These are phyloP conservation scores for Hypoxylon rubiginosum DNA, from an alignment of 2,329 filamentous ascomycete genomes.

Conservation along the genomic window DNA sequence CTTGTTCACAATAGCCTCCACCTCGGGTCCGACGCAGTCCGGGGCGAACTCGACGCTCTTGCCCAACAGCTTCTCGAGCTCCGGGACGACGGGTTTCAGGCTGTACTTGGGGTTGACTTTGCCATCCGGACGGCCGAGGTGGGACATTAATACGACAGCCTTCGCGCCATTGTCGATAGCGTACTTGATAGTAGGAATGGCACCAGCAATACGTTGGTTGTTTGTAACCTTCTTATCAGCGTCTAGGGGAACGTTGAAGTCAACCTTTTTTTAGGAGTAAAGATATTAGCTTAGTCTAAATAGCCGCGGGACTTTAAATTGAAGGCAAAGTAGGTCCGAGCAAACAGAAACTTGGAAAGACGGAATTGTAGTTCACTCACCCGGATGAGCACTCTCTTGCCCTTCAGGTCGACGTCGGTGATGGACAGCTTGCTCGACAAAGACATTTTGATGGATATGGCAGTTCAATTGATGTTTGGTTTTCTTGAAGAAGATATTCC, in stretches of 20 bases:
- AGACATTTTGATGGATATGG: slow-evolving; percentile 77
- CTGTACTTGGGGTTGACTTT: slow-evolving; percentile 93
- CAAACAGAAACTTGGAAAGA: slow-evolving; percentile 8
- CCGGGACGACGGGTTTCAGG: slow-evolving; percentile 88
- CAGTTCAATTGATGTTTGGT: slow-evolving; percentile 34
- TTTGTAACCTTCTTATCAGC: slow-evolving; percentile 95
- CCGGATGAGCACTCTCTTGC: slow-evolving; percentile 97
- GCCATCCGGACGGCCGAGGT: slow-evolving; percentile 95
- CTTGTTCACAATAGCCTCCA: slow-evolving; percentile 89
- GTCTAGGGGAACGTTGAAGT: slow-evolving; percentile 99
- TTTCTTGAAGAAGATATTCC: slow-evolving; percentile 8
- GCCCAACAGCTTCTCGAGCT: slow-evolving; percentile 90
- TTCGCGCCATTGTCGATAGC: slow-evolving; percentile 91
- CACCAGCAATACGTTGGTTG: slow-evolving; percentile 97
- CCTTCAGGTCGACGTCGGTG: slow-evolving; percentile 95
- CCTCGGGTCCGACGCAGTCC: slow-evolving; percentile 90
- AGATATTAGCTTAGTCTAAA: slow-evolving; percentile 42
- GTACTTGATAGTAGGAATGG: slow-evolving; percentile 94
- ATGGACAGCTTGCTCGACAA: slow-evolving; percentile 98
- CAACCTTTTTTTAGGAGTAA: slow-evolving; percentile 76
- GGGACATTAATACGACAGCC: slow-evolving; percentile 96
- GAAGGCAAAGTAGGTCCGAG: slow-evolving; percentile 1
- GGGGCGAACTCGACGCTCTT: slow-evolving; percentile 89
- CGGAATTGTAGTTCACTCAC: slow-evolving; percentile 66
- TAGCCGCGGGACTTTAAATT: slow-evolving; percentile 2